phyloP scores from a whole-genome alignment of 208 protist species.

The Wallacemonas rigidus region DNA sequence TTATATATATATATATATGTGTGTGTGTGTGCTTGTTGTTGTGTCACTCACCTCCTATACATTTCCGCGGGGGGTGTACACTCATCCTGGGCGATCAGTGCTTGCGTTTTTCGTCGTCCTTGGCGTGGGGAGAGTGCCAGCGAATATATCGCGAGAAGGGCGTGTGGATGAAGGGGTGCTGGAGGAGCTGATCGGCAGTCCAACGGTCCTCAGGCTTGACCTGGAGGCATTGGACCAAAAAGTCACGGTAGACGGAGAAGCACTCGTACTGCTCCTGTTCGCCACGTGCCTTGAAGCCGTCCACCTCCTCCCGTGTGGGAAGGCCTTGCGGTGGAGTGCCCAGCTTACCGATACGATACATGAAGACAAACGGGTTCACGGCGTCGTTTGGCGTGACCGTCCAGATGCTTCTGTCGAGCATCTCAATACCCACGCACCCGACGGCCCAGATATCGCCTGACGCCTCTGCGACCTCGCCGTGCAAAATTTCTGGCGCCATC shows the following conservation, averaged over 20 bases:
- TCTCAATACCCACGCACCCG: constrained; percentile 83
- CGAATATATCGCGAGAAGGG: constrained; percentile 48
- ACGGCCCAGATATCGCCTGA: constrained; percentile 77
- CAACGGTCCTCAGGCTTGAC: constrained; percentile 52
- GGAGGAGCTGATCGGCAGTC: constrained; percentile 42
- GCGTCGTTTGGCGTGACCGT: constrained; percentile 16
- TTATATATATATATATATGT: neutral
- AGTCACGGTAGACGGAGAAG: constrained; percentile 54
- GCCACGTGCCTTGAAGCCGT: constrained; percentile 15
- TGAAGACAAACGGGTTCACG: constrained; percentile 46
- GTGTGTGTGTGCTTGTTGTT: neutral
- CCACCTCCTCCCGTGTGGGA: constrained; percentile 48
- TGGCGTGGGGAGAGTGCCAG: constrained; percentile 33
- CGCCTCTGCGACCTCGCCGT: constrained; percentile 18
- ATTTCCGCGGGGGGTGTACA: neutral
- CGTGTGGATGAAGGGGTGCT: constrained; percentile 54
- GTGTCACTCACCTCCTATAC: neutral
- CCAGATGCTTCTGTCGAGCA: constrained; percentile 68
- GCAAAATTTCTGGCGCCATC: constrained; percentile 84
- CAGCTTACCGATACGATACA: constrained; percentile 53
- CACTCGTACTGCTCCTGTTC: constrained; percentile 31
- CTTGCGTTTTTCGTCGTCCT: neutral
- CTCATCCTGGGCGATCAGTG: neutral
- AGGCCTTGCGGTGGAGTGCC: constrained; percentile 51
- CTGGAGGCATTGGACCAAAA: constrained; percentile 48